phyloP scores from a whole-genome alignment of 2,329 filamentous ascomycete species.

The Cytospora schulzeri region DNA sequence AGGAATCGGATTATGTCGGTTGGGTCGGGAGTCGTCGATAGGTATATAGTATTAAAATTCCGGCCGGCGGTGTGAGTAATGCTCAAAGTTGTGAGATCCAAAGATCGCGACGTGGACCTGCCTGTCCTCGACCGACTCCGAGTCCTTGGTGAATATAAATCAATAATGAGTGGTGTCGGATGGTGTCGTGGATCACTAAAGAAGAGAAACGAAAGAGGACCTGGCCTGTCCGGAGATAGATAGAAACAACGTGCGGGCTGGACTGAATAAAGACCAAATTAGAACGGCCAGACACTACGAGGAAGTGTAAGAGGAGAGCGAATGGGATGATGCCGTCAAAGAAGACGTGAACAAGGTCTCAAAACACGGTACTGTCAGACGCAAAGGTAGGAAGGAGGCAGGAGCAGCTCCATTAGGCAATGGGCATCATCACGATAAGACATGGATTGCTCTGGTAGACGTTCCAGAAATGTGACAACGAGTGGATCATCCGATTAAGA shows the following conservation, averaged over 20 bases:
- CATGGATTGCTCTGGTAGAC: neutral
- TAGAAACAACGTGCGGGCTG: conserved; percentile 15
- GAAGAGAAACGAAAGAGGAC: conserved; percentile 25
- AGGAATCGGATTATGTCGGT: conserved; percentile 1
- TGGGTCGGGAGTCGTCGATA: neutral
- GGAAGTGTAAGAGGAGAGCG: neutral
- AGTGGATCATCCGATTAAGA: conserved; percentile 25
- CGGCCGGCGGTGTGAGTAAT: conserved; percentile 22
- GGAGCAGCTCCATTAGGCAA: conserved; percentile 18
- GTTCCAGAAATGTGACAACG: neutral
- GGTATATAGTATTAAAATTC: conserved; percentile 1
- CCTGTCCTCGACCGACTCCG: conserved; percentile 12
- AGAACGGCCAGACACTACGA: neutral
- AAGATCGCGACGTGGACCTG: conserved; percentile 15
- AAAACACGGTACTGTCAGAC: conserved; percentile 21
- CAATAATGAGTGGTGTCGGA: conserved; percentile 10
- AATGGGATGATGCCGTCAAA: neutral
- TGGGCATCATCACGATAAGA: conserved; percentile 6
- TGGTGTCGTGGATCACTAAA: conserved; percentile 8
- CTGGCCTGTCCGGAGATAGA: conserved; percentile 3
- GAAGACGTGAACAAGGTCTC: conserved; percentile 5
- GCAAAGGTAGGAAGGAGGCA: neutral
- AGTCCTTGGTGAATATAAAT: neutral
- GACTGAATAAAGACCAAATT: conserved; percentile 12
- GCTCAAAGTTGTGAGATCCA: neutral